Base-by-base conservation (phyloP, 1,139 yeast genomes). In the Lodderomyces oxycetoniae region DNA sequence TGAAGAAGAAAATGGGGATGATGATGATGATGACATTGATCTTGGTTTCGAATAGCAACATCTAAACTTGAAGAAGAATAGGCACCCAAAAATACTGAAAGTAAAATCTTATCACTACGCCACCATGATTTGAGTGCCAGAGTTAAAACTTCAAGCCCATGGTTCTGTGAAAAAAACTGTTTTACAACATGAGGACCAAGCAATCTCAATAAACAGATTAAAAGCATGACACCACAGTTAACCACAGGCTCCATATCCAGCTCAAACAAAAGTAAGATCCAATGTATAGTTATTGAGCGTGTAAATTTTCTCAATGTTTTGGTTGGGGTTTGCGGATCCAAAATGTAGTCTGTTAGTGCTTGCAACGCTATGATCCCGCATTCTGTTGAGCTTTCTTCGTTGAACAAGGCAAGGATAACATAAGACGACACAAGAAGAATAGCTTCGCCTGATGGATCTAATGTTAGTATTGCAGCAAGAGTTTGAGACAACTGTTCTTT, bases 261-360 rank as follows among this genome's bases (percentile, higher is more conserved):
- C 28, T 70, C 68, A 25, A 84, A 48, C 3, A 81, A 53, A 21
- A 81, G 55, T n/a, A 83, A 53, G 2, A 79, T 59, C 82, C 88
- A 79, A 49, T 80, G 82, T 3, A 78, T 67, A 1, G 85, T 74
- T 5, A 82, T 66, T 0, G 82, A 65, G 31, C 77, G 64, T 9
- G 79, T 67, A 29, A 81, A 61, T 43, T 71, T 73, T 46, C 69
- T 63, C 34, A 68, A 47, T 6, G 59, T 50, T 33, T 63, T 67
- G 11, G 63, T 54, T 0, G 64, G 55, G 0, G 66, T 55, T 7
- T 47, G 50, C 2, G 57, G 37, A 32, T 60, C 63, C 44, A 71
- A 46, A 19, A 58, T 34, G 12, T 55, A 53, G 7, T 55, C 55
- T 1, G 69, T 61, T 24, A 67, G 46, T 1, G 60, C 45, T 28